Percentiles rank a stretch among this genome's conserved stretches.
Conservation (phyloP, 208 protist genomes). For the Entamoeba moshkovskii region DNA sequence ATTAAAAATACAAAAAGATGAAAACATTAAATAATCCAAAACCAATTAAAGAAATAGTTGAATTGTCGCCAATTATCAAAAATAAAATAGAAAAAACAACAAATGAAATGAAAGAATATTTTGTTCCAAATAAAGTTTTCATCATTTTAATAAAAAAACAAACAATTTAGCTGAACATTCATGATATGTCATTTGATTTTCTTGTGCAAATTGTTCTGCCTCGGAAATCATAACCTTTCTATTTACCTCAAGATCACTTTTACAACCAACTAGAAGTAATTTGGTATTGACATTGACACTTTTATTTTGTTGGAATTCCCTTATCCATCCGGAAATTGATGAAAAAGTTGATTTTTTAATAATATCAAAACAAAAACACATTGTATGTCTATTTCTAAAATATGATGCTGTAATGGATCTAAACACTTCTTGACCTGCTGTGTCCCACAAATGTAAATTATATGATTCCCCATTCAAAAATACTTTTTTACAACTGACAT, state of each 20-base stretch:
- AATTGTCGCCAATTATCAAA: too few relatives aligned
- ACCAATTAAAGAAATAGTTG: too few relatives aligned
- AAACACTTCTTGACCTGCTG: neutral
- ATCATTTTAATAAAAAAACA: too few relatives aligned
- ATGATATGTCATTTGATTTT: neutral
- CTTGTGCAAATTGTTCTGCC: neutral
- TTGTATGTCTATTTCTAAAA: neutral
- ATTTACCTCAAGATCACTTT: neutral
- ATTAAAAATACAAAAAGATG: too few relatives aligned
- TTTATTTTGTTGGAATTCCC: neutral
- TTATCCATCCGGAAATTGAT: neutral
- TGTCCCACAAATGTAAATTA: neutral
- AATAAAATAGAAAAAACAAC: too few relatives aligned
- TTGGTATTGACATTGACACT: neutral
- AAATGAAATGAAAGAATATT: too few relatives aligned
- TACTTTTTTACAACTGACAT: neutral
- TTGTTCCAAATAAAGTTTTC: too few relatives aligned
- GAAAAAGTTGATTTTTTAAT: neutral
- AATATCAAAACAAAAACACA: neutral
- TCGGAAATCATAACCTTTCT: neutral
- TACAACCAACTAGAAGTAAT: neutral
- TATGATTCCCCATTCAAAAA: neutral
- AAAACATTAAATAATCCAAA: too few relatives aligned
- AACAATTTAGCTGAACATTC: neutral
- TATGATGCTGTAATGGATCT: neutral